Base-by-base conservation (phyloP, 176 grass and related monocot genomes). In the Microstegium vimineum region DNA sequence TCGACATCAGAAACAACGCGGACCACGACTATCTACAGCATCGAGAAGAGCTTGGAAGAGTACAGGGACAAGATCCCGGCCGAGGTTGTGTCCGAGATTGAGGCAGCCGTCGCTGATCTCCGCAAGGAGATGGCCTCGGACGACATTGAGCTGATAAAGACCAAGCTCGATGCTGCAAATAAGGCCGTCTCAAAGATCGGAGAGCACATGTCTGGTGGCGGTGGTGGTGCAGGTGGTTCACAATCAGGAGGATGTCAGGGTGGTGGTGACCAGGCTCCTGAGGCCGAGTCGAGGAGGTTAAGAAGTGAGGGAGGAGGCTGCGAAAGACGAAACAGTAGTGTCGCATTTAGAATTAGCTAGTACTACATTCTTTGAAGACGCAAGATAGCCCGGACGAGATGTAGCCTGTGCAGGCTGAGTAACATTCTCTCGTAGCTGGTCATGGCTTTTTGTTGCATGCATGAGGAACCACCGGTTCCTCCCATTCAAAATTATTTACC, bases 1-100 rank as follows among this genome's bases (percentile, higher is more conserved):
- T 79, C 13, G 77, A 79, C 77, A 51, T 79, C 77, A 79, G 77
- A 22, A 79, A 79, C 62, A 79, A 15, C 4, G 77, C 77, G 10
- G 77, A n/a, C n/a, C n/a, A 49, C 62, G 3, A 52, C 20, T 36
- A 67, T 79, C 41, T 79, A 67, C 41, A 67, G 77, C 62, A 79
- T 51, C 7, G 77, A 67, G 62, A 67, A 67, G 77, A 79, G 76
- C 28, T 35, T 79, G 61, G 62, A 11, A 66, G 76, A 79, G 28
- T 67, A 79, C 62, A 79, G 42, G 42, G 77, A 79, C 42, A 79
- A 67, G 62, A 18, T 79, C 42, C 77, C 62, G 1, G 42, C 77
- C 5, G 77, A 79, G 77, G 62, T 67, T 0, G 42, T 30, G 15
- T 79, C 77, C n/a, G 77, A 26, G 30, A 67, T 79, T 1, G 77